A percentile compares a stretch with the other conserved stretches of the same genome.
These are phyloP conservation scores for Naganishia onofrii DNA, from an alignment of 768 basidiomycete genomes.

Conservation along the genomic window DNA sequence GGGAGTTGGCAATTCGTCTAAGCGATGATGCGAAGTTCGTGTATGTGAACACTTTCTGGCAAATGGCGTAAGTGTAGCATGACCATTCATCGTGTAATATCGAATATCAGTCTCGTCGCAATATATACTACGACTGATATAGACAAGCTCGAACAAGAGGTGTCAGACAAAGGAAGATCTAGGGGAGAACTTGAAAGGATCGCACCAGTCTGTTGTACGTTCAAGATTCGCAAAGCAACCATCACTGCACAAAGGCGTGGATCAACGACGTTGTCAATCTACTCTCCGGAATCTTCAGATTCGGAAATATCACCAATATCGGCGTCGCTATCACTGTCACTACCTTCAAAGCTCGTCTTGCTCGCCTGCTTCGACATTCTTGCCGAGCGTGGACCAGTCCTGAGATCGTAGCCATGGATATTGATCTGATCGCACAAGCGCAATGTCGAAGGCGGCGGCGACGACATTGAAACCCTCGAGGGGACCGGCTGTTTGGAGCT, in stretches of 20 bases:
- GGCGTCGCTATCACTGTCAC: not conserved
- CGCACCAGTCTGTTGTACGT: not conserved
- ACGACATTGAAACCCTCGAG: not conserved
- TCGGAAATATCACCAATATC: not conserved
- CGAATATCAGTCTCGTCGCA: not conserved
- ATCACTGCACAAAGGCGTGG: not conserved
- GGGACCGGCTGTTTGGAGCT: not conserved
- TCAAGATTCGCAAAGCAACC: not conserved
- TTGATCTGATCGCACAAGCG: not conserved
- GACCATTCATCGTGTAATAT: too few species aligned
- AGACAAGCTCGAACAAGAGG: not conserved
- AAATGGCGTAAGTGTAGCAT: too few species aligned
- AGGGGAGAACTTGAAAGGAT: not conserved
- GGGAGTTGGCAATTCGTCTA: too few species aligned
- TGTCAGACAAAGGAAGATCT: not conserved
- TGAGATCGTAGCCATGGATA: not conserved
- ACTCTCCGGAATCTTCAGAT: not conserved
- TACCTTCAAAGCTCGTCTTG: not conserved
- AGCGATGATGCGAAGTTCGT: too few species aligned
- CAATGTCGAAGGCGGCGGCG: not conserved
- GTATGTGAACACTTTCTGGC: too few species aligned
- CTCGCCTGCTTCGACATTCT: not conserved
- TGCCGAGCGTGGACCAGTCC: not conserved
- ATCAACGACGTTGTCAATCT: not conserved
- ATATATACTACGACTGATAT: not conserved